phyloP scores from a whole-genome alignment of 768 basidiomycete genomes.

The Exsudoporus frostii region DNA sequence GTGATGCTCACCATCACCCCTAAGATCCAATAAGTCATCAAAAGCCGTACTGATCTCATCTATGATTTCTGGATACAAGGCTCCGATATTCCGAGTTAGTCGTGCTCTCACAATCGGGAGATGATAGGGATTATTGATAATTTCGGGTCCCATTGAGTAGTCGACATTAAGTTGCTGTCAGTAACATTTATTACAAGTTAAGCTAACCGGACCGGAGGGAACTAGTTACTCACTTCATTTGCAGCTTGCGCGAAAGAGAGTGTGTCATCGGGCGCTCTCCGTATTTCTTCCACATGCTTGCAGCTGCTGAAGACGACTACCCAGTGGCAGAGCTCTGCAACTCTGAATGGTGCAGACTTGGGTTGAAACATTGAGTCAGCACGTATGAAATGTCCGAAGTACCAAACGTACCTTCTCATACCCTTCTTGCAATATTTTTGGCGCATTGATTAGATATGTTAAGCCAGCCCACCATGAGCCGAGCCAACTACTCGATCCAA shows the following conservation, averaged over 20 bases:
- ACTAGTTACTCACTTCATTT: constrained; percentile 28
- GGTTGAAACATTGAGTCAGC: constrained; percentile 1
- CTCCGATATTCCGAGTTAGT: no score
- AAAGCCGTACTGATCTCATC: constrained; percentile 44
- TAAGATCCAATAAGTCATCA: constrained; percentile 32
- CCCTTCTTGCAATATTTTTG: constrained; percentile 30
- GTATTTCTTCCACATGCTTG: no score
- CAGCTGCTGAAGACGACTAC: no score
- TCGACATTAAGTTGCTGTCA: no score
- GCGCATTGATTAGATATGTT: constrained; percentile 12
- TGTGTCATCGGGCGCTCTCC: no score
- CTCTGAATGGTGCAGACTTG: no score
- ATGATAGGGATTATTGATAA: no score
- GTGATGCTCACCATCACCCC: constrained; percentile 8
- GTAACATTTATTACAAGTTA: background rate
- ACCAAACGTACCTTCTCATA: constrained; percentile 24
- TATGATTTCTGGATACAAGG: no score
- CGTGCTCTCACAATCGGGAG: no score
- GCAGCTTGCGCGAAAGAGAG: constrained; percentile 25
- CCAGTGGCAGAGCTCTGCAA: no score
- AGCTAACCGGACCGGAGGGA: background rate
- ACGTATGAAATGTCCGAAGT: background rate
- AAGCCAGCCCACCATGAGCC: no score
- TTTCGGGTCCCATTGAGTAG: no score
- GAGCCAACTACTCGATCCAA: constrained; percentile 25